These are phyloP conservation scores for Funneliformis geosporum DNA, from an alignment of 192 early-diverging fungal genomes.

Conservation along the genomic window DNA sequence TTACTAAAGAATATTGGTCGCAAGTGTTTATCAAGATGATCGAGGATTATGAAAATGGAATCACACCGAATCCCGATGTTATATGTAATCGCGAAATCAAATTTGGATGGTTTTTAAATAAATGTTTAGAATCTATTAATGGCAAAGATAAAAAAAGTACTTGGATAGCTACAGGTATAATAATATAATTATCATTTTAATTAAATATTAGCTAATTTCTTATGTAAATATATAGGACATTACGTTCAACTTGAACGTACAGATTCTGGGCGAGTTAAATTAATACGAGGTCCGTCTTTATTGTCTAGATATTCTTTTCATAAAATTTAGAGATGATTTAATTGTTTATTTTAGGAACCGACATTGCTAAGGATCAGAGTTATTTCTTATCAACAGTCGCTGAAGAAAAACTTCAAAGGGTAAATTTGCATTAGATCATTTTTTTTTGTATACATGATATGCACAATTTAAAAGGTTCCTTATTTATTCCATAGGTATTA, in stretches of 20 bases:
- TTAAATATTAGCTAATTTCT: not conserved
- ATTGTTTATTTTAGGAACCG: slow-evolving; percentile 34
- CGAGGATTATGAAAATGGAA: slow-evolving; percentile 64
- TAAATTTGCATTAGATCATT: not conserved
- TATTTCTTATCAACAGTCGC: slow-evolving; percentile 84
- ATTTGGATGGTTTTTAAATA: slow-evolving; percentile 84
- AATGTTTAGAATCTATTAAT: slow-evolving; percentile 39
- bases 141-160: slow-evolving; percentile 1
- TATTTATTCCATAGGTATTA: slow-evolving; percentile 45
- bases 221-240: slow-evolving; percentile 45
- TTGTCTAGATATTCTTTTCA: not conserved
- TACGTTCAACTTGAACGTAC: slow-evolving; percentile 51
- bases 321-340: not conserved
- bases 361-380: slow-evolving; percentile 87
- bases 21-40: slow-evolving; percentile 84
- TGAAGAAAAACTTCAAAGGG: slow-evolving; percentile 43
- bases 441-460: not conserved
- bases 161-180: slow-evolving; percentile 44
- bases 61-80: slow-evolving; percentile 94
- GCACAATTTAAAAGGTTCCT: not conserved
- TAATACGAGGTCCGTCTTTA: slow-evolving; percentile 43
- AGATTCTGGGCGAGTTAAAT: slow-evolving; percentile 23
- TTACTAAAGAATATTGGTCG: slow-evolving; percentile 91
- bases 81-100: slow-evolving; percentile 91
- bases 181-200: not conserved